Evolutionary conservation across 805 yeast species (phyloP).

Genomic region (Metschnikowia picachoensis): DNA sequence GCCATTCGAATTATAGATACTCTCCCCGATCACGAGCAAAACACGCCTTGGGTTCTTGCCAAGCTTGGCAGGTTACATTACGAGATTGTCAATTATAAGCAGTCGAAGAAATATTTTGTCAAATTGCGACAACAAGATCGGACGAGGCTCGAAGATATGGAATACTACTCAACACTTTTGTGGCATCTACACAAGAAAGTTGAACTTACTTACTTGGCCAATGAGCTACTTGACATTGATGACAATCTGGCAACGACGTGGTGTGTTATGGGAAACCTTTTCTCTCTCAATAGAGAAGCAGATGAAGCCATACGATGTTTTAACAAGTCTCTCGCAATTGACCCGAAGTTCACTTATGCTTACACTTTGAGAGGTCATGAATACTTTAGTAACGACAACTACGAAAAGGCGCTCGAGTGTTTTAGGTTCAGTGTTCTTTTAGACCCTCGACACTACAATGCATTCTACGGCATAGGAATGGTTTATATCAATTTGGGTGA

Average conservation of each 20-base stretch:
- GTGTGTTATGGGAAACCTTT: conserved; percentile 88
- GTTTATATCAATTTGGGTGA: conserved; percentile 85
- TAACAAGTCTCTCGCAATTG: conserved; percentile 67
- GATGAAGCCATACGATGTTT: conserved; percentile 89
- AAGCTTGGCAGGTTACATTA: conserved; percentile 78
- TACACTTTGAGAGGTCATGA: conserved; percentile 95
- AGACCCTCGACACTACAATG: conserved; percentile 86
- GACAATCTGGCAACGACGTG: conserved; percentile 77
- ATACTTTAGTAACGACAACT: conserved; percentile 79
- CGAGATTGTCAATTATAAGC: conserved; percentile 82
- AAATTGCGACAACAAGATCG: conserved; percentile 67
- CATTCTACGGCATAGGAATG: conserved; percentile 95
- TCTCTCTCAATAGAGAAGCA: conserved; percentile 77
- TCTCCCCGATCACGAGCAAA: conserved; percentile 58
- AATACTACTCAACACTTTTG: conserved; percentile 78
- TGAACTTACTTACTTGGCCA: conserved; percentile 76
- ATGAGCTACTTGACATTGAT: conserved; percentile 68
- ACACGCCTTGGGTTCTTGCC: conserved; percentile 83
- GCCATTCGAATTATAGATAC: conserved; percentile 68
- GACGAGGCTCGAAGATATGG: conserved; percentile 84
- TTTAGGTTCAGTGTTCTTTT: conserved; percentile 74
- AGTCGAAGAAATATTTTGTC: conserved; percentile 61
- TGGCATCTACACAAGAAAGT: conserved; percentile 89
- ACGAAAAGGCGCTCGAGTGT: conserved; percentile 80
- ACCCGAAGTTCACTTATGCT: conserved; percentile 76